phyloP scores from a whole-genome alignment of 2,329 filamentous ascomycete species.

The Paracamarosporium sp. region DNA sequence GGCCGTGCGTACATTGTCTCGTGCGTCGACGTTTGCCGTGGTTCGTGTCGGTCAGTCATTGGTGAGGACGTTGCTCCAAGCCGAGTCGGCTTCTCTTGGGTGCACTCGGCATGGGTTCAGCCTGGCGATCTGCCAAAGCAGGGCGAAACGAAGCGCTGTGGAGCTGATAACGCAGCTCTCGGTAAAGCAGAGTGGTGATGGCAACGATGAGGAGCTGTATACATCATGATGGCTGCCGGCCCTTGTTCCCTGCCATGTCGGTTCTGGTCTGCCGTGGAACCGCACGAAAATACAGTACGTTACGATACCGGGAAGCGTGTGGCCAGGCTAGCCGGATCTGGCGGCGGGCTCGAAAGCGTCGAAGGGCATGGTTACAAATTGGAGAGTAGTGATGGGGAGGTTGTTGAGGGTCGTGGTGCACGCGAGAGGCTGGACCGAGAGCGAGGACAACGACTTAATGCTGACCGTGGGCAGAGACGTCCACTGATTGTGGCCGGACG shows the following conservation, averaged over 20 bases:
- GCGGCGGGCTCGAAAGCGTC: not conserved
- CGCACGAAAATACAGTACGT: not conserved
- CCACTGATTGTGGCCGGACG: not conserved
- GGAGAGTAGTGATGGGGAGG: not conserved
- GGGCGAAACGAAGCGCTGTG: not conserved
- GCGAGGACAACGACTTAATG: not conserved
- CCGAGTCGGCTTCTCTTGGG: not conserved
- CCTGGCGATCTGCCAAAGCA: slow-evolving; percentile 11
- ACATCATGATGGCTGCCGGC: slow-evolving; percentile 9
- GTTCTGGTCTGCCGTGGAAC: not conserved
- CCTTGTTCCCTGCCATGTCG: slow-evolving; percentile 1
- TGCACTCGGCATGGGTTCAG: slow-evolving; percentile 15
- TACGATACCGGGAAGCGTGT: slow-evolving; percentile 5
- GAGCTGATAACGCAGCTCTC: slow-evolving; percentile 5
- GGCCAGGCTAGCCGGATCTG: not conserved
- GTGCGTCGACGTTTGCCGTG: not conserved
- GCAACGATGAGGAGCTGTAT: slow-evolving; percentile 3
- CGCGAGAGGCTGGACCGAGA: not conserved
- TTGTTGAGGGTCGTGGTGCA: not conserved
- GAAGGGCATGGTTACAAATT: not conserved
- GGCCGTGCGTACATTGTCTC: not conserved
- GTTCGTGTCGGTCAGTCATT: slow-evolving; percentile 12
- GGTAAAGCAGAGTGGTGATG: slow-evolving; percentile 9
- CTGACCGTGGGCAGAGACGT: not conserved
- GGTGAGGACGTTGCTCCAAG: not conserved